Percentiles rank a stretch among this genome's conserved stretches.
These are phyloP conservation scores for Stellera chamaejasme DNA, from an alignment of 345 rosid genomes.

Conservation along the genomic window DNA sequence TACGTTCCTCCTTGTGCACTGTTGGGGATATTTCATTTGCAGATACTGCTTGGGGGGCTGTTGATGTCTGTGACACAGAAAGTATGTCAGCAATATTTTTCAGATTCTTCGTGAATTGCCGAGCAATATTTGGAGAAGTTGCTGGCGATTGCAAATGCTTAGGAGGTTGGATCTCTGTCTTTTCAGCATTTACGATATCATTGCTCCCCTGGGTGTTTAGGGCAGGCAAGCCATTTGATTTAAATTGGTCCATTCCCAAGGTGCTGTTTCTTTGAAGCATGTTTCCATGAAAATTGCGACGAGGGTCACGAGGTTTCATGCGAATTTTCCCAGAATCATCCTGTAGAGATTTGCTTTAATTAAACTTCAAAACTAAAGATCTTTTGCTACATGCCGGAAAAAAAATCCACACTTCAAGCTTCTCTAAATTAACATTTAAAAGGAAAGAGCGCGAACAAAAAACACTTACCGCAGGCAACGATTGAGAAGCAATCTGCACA, in stretches of 20 bases:
- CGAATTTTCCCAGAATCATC: slow-evolving; percentile 65
- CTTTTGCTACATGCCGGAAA: background rate
- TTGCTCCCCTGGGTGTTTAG: slow-evolving; percentile 23
- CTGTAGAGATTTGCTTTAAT: slow-evolving; percentile 23
- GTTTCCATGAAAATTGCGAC: slow-evolving; percentile 69
- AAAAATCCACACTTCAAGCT: background rate
- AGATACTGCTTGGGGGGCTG: slow-evolving; percentile 25
- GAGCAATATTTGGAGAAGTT: slow-evolving; percentile 45
- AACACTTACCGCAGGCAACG: slow-evolving; percentile 35
- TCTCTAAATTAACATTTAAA: background rate
- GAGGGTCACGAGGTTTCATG: slow-evolving; percentile 99
- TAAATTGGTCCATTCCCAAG: slow-evolving; percentile 40
- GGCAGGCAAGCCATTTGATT: slow-evolving; percentile 27
- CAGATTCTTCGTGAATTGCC: slow-evolving; percentile 59
- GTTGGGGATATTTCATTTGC: slow-evolving; percentile 33
- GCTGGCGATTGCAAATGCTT: slow-evolving; percentile 30
- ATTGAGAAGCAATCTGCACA: slow-evolving; percentile 34
- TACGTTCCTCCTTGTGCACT: slow-evolving; percentile 28
- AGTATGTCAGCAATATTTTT: slow-evolving; percentile 51
- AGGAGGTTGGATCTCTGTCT: slow-evolving; percentile 25
- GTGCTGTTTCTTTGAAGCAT: slow-evolving; percentile 45
- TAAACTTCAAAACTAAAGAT: slow-evolving; percentile 1
- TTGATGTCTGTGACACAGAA: slow-evolving; percentile 48
- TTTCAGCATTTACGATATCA: slow-evolving; percentile 24
- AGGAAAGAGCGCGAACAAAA: slow-evolving; percentile 5